These are phyloP conservation scores for Flammula alnicola DNA, from an alignment of 1,284 basidiomycete species.

Conservation along the genomic window DNA sequence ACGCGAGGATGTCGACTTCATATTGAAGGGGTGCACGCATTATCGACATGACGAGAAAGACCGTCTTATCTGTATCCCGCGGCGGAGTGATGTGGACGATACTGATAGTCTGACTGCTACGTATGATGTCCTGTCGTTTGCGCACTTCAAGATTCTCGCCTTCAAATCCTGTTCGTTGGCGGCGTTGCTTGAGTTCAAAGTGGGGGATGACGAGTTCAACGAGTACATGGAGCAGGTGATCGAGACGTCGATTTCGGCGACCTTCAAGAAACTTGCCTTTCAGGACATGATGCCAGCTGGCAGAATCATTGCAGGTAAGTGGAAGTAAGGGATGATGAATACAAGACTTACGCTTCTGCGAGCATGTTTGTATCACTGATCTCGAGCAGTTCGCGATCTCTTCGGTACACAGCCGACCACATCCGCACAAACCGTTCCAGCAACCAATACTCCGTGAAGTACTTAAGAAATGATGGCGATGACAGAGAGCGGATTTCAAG, in stretches of 20 bases:
- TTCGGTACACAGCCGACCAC: conserved; percentile 14
- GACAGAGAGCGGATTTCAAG: background rate
- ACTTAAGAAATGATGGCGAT: background rate
- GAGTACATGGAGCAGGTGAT: conserved; percentile 15
- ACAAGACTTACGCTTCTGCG: conserved; percentile 12
- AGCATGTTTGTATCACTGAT: conserved; percentile 19
- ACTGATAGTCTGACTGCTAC: background rate
- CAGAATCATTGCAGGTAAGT: background rate
- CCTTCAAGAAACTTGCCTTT: conserved; percentile 18
- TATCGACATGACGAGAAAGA: too few relatives aligned
- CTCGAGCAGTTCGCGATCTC: background rate
- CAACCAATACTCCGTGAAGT: conserved; percentile 12
- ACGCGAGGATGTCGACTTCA: conserved; percentile 4
- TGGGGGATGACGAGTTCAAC: background rate
- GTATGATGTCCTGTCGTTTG: background rate
- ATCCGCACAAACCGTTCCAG: background rate
- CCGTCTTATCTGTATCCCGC: too few relatives aligned
- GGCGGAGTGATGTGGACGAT: background rate
- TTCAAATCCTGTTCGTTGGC: conserved; percentile 12
- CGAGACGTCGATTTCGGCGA: conserved; percentile 11
- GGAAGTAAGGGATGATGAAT: too few relatives aligned
- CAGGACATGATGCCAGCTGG: conserved; percentile 19
- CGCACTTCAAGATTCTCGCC: conserved; percentile 3
- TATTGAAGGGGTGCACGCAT: background rate
- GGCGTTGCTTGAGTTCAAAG: conserved; percentile 3